Evolutionary conservation across 108 stramenopile genomes (phyloP).

Genomic region (Stephanodiscus minutulus): DNA sequence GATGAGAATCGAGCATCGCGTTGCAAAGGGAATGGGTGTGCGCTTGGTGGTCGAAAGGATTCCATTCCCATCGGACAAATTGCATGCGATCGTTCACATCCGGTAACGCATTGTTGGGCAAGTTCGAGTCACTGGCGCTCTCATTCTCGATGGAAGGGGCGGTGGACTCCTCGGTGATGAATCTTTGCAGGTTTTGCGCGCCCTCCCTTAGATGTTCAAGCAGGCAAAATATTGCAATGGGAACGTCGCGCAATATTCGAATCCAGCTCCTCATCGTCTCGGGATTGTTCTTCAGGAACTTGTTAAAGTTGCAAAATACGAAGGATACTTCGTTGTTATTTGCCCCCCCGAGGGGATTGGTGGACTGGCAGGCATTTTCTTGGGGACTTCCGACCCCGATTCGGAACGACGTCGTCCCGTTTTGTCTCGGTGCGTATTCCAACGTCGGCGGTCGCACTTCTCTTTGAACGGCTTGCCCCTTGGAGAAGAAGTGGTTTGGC

Average conservation of each 20-base stretch:
- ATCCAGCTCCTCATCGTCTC: conserved; percentile 84
- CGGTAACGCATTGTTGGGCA: conserved; percentile 15
- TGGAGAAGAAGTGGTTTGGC: conserved; percentile 86
- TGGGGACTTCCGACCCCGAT: conserved; percentile 76
- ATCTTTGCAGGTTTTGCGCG: conserved; percentile 63
- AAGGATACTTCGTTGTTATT: conserved; percentile 56
- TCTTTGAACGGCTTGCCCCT: conserved; percentile 79
- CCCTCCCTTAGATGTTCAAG: conserved; percentile 77
- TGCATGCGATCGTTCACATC: conserved; percentile 68
- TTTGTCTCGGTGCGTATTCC: conserved; percentile 57
- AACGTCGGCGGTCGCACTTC: conserved; percentile 63
- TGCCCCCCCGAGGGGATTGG: conserved; percentile 41
- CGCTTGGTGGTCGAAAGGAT: conserved; percentile 84
- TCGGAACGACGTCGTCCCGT: conserved; percentile 43
- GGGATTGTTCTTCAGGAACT: conserved; percentile 85
- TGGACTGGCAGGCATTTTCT: conserved; percentile 69
- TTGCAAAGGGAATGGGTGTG: conserved; percentile 82
- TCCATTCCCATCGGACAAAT: conserved; percentile 80
- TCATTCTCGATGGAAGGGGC: conserved; percentile 19
- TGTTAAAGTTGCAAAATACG: conserved; percentile 88
- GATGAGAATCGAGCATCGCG: conserved; percentile 82
- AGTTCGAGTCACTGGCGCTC: conserved; percentile 42
- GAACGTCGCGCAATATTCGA: conserved; percentile 73
- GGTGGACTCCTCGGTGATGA: conserved; percentile 53
- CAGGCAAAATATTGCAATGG: conserved; percentile 77